Percentiles rank a stretch among this genome's conserved stretches.
phyloP scores from a whole-genome alignment of 139 green algal species.

The Ettlia oleoabundans region DNA sequence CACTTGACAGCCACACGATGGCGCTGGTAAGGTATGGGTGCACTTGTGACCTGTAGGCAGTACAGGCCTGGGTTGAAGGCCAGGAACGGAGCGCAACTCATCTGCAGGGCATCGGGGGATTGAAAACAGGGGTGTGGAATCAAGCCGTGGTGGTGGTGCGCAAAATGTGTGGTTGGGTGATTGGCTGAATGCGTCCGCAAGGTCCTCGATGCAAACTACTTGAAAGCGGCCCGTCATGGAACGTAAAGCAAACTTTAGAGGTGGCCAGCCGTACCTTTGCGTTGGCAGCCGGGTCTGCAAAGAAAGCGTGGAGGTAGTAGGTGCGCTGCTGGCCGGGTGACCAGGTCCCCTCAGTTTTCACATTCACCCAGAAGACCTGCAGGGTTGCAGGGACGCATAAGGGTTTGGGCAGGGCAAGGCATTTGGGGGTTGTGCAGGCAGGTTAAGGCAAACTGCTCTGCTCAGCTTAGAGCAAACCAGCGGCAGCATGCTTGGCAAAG shows the following conservation, averaged over 20 bases:
- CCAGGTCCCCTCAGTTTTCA: background rate
- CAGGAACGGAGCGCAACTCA: background rate
- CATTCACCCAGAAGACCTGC: background rate
- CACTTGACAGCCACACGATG: background rate
- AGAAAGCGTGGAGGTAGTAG: background rate
- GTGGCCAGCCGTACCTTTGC: background rate
- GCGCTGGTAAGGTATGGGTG: background rate
- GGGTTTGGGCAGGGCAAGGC: background rate
- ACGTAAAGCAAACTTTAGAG: background rate
- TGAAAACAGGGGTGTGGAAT: background rate
- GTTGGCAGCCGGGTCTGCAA: background rate
- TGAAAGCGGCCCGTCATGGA: background rate
- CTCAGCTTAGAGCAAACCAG: background rate
- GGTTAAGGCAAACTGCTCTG: background rate
- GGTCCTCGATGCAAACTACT: background rate
- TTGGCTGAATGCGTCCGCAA: no score
- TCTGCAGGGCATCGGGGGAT: conserved; percentile 1
- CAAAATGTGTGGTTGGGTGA: no score
- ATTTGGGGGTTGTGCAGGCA: background rate
- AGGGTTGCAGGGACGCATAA: background rate
- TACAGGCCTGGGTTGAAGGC: background rate
- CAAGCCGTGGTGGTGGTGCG: background rate
- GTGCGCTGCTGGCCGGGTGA: background rate
- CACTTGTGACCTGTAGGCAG: background rate
- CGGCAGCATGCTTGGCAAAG: background rate